Conservation (phyloP, 108 stramenopile species). For the Aurantiochytrium sp. region DNA sequence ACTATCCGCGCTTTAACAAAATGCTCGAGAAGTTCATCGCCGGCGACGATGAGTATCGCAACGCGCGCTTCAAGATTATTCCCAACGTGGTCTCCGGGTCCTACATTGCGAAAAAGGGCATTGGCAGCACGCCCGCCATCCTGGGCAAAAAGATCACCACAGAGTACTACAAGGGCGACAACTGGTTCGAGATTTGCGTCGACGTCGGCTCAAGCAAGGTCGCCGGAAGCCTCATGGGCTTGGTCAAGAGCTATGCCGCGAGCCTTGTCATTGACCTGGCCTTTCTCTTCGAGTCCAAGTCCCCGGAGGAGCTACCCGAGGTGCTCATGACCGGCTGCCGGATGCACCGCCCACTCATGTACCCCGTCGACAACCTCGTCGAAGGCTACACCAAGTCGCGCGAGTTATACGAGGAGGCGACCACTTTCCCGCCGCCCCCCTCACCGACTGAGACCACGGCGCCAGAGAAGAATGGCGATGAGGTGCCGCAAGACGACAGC, state of each 20-base stretch:
- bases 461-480: neutral
- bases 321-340: neutral
- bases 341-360: constrained; percentile 29
- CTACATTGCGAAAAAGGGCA: neutral
- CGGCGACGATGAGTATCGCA: neutral
- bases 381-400: neutral
- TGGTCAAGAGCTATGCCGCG: neutral
- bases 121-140: neutral
- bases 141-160: neutral
- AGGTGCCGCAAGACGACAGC: too few species aligned
- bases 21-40: neutral
- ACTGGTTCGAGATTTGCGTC: constrained; percentile 1
- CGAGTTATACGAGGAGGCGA: neutral
- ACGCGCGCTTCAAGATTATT: constrained; percentile 12
- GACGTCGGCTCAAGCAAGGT: neutral
- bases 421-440: neutral
- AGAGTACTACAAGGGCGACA: constrained; percentile 5
- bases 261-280: constrained; percentile 16
- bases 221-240: neutral
- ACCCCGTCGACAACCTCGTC: neutral
- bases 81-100: neutral
- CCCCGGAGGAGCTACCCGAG: constrained; percentile 2
- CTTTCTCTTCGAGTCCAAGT: neutral
- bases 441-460: neutral
- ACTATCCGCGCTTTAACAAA: neutral